Evolutionary conservation across 139 green algal species (phyloP).

Genomic region (Chlorella sp.): DNA sequence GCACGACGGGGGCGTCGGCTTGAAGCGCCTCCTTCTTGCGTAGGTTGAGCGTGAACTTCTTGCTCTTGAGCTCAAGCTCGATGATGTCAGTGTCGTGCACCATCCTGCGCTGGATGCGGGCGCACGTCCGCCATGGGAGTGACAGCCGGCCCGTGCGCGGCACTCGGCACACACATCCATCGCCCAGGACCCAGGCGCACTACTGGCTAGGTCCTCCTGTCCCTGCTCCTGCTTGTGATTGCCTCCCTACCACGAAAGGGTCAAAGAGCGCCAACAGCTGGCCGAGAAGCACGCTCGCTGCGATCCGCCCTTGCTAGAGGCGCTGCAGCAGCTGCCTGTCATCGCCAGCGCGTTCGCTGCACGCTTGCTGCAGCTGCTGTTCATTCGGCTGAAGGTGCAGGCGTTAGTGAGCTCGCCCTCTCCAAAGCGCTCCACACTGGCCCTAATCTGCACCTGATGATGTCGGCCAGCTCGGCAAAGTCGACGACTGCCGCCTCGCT

Average conservation of each 20-base stretch:
- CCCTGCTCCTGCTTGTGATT: background rate
- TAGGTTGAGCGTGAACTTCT: constrained; percentile 82
- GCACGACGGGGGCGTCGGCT: background rate
- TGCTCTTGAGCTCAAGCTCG: constrained; percentile 91
- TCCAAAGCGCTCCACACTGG: background rate
- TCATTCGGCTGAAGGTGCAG: background rate
- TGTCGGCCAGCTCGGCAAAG: constrained; percentile 72
- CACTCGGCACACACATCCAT: background rate
- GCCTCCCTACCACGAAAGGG: too few relatives aligned
- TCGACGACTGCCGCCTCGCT: constrained; percentile 34
- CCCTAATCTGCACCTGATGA: constrained; percentile 7
- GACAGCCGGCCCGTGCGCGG: background rate
- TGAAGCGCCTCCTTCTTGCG: constrained; percentile 76
- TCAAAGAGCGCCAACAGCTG: background rate
- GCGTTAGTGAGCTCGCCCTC: background rate
- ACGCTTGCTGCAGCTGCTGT: background rate
- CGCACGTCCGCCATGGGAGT: background rate
- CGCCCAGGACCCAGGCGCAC: background rate
- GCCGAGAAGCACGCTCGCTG: background rate
- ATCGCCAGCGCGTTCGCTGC: too few relatives aligned
- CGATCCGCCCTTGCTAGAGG: background rate
- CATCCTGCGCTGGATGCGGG: constrained; percentile 53
- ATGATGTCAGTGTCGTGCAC: constrained; percentile 94
- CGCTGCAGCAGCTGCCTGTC: background rate
- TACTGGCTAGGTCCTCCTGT: background rate